phyloP scores from a whole-genome alignment of 352 stramenopile genomes.

The Phytopythium boreale region DNA sequence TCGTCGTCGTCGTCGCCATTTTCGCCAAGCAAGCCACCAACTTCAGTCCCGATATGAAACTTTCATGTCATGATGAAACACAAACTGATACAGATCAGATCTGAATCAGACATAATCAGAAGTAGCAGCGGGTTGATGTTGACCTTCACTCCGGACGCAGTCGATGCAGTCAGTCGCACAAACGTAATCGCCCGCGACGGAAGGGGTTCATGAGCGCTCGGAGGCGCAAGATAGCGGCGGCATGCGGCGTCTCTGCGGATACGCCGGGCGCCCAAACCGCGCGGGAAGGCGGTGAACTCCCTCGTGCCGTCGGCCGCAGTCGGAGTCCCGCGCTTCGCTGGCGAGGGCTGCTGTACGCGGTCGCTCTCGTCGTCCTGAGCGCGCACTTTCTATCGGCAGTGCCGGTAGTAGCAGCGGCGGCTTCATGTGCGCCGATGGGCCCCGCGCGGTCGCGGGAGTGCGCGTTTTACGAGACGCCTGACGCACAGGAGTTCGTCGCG shows the following conservation, averaged over 20 bases:
- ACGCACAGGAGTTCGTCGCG: conserved; percentile 36
- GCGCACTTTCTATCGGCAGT: conserved; percentile 6
- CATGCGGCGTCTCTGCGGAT: neutral
- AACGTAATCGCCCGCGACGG: neutral
- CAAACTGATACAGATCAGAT: neutral
- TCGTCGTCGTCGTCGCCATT: conserved; percentile 66
- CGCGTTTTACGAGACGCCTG: conserved; percentile 29
- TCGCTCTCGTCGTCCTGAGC: neutral
- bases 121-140: neutral
- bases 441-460: conserved; percentile 15
- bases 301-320: too few relatives aligned
- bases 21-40: neutral
- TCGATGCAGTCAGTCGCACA: neutral
- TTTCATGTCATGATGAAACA: neutral
- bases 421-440: neutral
- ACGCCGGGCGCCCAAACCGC: neutral
- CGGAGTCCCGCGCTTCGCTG: neutral
- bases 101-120: neutral
- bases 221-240: conserved; percentile 3
- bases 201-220: conserved; percentile 1
- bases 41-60: too few relatives aligned
- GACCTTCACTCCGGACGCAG: conserved; percentile 5
- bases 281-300: neutral
- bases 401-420: conserved; percentile 2
- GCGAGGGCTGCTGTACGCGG: neutral